phyloP scores from a whole-genome alignment of 371 early-diverging fungal species.

The Thermomucor indicae-seudaticae region DNA sequence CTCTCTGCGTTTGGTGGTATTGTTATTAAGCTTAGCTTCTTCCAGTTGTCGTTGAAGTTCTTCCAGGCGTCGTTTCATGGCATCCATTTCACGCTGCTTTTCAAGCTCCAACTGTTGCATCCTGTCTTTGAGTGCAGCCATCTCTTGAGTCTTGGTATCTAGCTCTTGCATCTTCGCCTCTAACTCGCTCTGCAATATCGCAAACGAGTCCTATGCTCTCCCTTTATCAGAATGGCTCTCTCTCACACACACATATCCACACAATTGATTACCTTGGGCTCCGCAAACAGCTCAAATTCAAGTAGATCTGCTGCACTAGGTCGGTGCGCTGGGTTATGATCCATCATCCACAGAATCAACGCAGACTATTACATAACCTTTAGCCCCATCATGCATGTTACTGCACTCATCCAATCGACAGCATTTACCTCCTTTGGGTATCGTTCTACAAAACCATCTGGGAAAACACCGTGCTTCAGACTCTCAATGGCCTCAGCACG shows the following conservation, averaged over 20 bases:
- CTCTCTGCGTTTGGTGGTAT: too few relatives aligned
- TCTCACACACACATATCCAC: too few relatives aligned
- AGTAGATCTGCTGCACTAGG: slow-evolving; percentile 74
- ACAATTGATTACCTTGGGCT: background rate
- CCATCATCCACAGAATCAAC: slow-evolving; percentile 76
- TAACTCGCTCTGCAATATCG: slow-evolving; percentile 13
- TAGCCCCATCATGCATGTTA: too few relatives aligned
- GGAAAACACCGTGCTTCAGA: slow-evolving; percentile 64
- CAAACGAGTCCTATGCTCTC: slow-evolving; percentile 19
- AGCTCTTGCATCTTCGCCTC: slow-evolving; percentile 17
- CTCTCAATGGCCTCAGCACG: slow-evolving; percentile 56
- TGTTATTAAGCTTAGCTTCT: background rate
- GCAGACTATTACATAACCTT: slow-evolving; percentile 56
- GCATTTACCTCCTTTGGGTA: slow-evolving; percentile 70
- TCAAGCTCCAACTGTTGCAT: slow-evolving; percentile 24
- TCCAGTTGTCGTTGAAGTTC: slow-evolving; percentile 13
- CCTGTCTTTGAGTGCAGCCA: slow-evolving; percentile 16
- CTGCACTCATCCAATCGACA: background rate
- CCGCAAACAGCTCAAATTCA: slow-evolving; percentile 31
- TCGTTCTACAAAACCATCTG: slow-evolving; percentile 65
- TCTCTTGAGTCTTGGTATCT: slow-evolving; percentile 23
- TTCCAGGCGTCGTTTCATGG: slow-evolving; percentile 12
- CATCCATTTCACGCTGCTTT: slow-evolving; percentile 15
- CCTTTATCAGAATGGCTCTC: too few relatives aligned
- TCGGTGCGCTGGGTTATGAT: slow-evolving; percentile 63